Percentiles rank a stretch among this genome's conserved stretches.
These are phyloP conservation scores for Phoma sp. DNA, from an alignment of 2,329 filamentous ascomycete genomes.

Conservation along the genomic window DNA sequence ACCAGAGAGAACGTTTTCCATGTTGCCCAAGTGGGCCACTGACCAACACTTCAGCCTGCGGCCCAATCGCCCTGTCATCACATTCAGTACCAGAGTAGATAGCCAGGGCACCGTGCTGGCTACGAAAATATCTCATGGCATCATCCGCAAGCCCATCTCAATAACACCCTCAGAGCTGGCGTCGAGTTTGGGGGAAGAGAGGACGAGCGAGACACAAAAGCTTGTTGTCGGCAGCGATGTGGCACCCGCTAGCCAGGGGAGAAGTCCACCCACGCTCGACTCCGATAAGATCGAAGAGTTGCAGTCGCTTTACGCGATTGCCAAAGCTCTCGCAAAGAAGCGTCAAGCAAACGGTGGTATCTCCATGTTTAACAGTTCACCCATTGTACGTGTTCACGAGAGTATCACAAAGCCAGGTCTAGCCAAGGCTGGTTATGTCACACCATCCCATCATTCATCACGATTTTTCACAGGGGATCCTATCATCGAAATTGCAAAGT, in stretches of 20 bases:
- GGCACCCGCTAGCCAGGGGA: background rate
- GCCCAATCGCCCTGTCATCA: slow-evolving; percentile 61
- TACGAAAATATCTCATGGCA: slow-evolving; percentile 59
- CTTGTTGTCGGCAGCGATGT: slow-evolving; percentile 37
- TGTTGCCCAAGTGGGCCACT: slow-evolving; percentile 60
- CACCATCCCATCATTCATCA: slow-evolving; percentile 32
- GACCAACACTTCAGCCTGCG: slow-evolving; percentile 61
- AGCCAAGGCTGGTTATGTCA: slow-evolving; percentile 48
- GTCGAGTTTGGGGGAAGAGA: slow-evolving; percentile 44
- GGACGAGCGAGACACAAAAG: slow-evolving; percentile 20
- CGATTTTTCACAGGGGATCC: slow-evolving; percentile 53
- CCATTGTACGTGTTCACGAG: slow-evolving; percentile 48
- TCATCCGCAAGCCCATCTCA: slow-evolving; percentile 60
- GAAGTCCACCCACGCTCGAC: slow-evolving; percentile 21
- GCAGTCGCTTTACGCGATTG: slow-evolving; percentile 43
- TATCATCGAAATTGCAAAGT: slow-evolving; percentile 45
- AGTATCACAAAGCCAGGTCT: slow-evolving; percentile 38
- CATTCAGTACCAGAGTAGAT: slow-evolving; percentile 65
- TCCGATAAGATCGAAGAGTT: slow-evolving; percentile 42
- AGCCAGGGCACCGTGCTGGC: slow-evolving; percentile 60
- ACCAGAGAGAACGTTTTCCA: slow-evolving; percentile 61
- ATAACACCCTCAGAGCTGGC: slow-evolving; percentile 55
- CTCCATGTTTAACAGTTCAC: slow-evolving; percentile 35
- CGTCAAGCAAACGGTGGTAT: slow-evolving; percentile 49
- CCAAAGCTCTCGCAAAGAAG: slow-evolving; percentile 36